Percentiles rank a stretch among this genome's conserved stretches.
These are phyloP conservation scores for Kuraishia hungarica DNA, from an alignment of 805 yeast species.

Conservation along the genomic window DNA sequence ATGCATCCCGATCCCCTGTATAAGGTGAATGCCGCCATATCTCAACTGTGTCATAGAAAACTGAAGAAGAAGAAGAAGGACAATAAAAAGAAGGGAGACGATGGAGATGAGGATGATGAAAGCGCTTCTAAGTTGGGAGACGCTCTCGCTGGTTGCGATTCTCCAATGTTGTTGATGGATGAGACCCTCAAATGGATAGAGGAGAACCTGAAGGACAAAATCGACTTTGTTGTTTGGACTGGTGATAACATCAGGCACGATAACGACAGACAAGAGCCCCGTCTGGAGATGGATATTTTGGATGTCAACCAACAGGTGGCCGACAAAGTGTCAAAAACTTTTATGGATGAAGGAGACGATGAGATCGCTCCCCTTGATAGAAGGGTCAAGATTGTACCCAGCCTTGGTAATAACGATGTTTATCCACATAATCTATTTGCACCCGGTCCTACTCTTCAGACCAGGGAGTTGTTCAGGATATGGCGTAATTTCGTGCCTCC, in stretches of 20 bases:
- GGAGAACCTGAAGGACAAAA: conserved; percentile 57
- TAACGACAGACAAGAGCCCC: conserved; percentile 64
- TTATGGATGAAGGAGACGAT: conserved; percentile 37
- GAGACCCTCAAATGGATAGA: conserved; percentile 62
- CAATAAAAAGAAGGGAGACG: not conserved
- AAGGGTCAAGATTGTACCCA: conserved; percentile 46
- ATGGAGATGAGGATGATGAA: conserved; percentile 21
- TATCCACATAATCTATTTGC: conserved; percentile 83
- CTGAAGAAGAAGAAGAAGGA: conserved; percentile 20
- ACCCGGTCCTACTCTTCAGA: conserved; percentile 84
- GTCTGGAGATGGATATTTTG: conserved; percentile 65
- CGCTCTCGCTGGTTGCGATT: conserved; percentile 70
- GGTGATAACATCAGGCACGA: conserved; percentile 87
- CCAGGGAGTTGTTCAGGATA: conserved; percentile 63
- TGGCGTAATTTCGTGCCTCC: conserved; percentile 74
- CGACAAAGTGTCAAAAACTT: conserved; percentile 38
- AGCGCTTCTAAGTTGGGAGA: conserved; percentile 64
- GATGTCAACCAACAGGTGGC: conserved; percentile 58
- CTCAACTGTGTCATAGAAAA: conserved; percentile 45
- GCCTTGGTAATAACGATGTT: conserved; percentile 82
- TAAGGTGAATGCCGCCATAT: conserved; percentile 38
- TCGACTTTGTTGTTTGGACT: conserved; percentile 85
- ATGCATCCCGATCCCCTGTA: conserved; percentile 77
- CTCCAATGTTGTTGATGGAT: conserved; percentile 54
- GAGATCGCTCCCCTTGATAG: conserved; percentile 17